These are phyloP conservation scores for Exserohilum rostratum DNA, from an alignment of 2,329 filamentous ascomycete species.

Conservation along the genomic window DNA sequence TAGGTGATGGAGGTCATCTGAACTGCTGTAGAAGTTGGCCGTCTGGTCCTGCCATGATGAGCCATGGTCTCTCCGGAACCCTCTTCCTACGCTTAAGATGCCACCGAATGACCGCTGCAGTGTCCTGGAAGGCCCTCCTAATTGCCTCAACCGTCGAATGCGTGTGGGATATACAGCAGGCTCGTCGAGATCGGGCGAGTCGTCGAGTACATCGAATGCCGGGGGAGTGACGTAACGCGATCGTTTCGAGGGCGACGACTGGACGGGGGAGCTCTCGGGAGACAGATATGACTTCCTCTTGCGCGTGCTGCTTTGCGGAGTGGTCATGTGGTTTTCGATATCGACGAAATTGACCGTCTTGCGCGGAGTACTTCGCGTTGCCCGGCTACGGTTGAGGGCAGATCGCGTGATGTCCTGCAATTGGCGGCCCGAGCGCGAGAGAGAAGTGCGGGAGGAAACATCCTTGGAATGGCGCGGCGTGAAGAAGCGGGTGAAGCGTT, in stretches of 20 bases:
- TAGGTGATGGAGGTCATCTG: slow-evolving; percentile 61
- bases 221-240: slow-evolving; percentile 36
- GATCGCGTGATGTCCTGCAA: slow-evolving; percentile 58
- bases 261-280: slow-evolving; percentile 49
- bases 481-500: slow-evolving; percentile 59
- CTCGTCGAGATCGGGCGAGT: slow-evolving; percentile 34
- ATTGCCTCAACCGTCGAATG: slow-evolving; percentile 46
- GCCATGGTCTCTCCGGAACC: slow-evolving; percentile 50
- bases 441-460: slow-evolving; percentile 33
- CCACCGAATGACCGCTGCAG: slow-evolving; percentile 57
- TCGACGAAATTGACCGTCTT: slow-evolving; percentile 51
- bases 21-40: slow-evolving; percentile 63
- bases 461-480: slow-evolving; percentile 51
- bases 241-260: slow-evolving; percentile 52
- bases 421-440: slow-evolving; percentile 52
- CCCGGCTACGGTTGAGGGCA: slow-evolving; percentile 50
- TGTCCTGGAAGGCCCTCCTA: slow-evolving; percentile 46
- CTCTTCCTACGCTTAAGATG: slow-evolving; percentile 47
- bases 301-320: slow-evolving; percentile 39
- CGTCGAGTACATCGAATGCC: slow-evolving; percentile 42
- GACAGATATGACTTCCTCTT: slow-evolving; percentile 51
- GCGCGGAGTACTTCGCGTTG: slow-evolving; percentile 39
- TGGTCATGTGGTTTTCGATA: slow-evolving; percentile 35
- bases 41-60: slow-evolving; percentile 65
- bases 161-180: slow-evolving; percentile 36